Evolutionary conservation across 257 asterid genomes (phyloP), one percentile per base, ranked within the genome.

Genomic region (Anisodus acutangulus): DNA sequence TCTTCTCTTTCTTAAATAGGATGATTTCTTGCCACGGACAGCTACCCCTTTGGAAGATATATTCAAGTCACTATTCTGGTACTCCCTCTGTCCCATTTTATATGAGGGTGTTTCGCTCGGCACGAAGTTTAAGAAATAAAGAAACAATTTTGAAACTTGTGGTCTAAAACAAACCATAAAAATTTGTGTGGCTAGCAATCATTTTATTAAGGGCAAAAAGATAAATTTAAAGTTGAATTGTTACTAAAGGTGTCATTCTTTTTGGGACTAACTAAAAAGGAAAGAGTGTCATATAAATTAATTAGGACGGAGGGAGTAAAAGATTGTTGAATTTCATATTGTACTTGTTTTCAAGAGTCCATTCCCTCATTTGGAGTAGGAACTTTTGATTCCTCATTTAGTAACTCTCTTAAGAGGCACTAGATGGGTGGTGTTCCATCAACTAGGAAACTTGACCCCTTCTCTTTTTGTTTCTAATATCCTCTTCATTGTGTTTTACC

Each of bases 1-100:
- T 19, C 71, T 57, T 82, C 12, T 67, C 83, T 78, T 31, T 58
- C 45, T 87, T 88, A 84, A 84, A 81, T 90, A 95, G 97, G 98
- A 93, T 37, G 97, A 95, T 88, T 95, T 95, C 91, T 92, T 95
- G 91, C 97, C 97, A 64, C 93, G 97, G 68, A 95, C 97, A 19
- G 97, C 97, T 82, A 93, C 97, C 35, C 97, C 98, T 16, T 87
- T 93, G 94, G 98, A 95, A 89, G 98, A 95, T 89, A 91, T 95
- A 83, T 95, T 95, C 92, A 93, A 95, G 89, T 95, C 98, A 45
- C 88, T 95, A 51, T 90, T 95, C 90, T 95, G 97, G 98, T 31
- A 31, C 35, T 31, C 35, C 35, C 1, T 31, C 35, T 31, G 35
- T 31, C 35, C 35, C 35, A 31, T 31, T 31, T 31, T 31, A 31